These are phyloP conservation scores for Amoebophrya sp. DNA, from an alignment of 169 alveolate species.

Conservation along the genomic window DNA sequence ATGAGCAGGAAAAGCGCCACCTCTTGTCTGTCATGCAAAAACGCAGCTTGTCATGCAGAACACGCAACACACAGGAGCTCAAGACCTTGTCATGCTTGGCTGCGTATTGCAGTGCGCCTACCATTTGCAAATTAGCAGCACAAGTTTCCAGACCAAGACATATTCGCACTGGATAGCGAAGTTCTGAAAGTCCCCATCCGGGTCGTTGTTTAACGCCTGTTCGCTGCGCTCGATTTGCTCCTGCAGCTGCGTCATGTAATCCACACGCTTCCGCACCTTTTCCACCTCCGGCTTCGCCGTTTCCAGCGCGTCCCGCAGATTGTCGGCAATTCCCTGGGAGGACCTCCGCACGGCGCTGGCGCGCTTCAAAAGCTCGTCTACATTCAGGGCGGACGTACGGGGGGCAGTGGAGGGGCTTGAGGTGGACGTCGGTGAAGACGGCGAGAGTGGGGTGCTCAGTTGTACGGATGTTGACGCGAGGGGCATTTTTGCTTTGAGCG, in stretches of 20 bases:
- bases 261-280: not conserved
- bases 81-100: not conserved
- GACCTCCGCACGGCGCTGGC: not conserved
- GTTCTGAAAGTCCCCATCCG: not conserved
- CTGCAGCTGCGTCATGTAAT: not conserved
- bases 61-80: not conserved
- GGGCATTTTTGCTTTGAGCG: not conserved
- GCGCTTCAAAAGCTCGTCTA: not conserved
- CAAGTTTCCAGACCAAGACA: not conserved
- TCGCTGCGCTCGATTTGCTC: not conserved
- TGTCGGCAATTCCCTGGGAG: not conserved
- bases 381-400: no score
- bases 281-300: not conserved
- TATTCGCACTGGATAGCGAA: not conserved
- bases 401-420: no score
- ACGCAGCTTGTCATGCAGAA: no score
- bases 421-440: not conserved
- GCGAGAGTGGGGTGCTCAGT: not conserved
- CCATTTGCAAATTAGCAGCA: not conserved
- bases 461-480: not conserved
- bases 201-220: not conserved
- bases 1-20: no score
- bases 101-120: not conserved
- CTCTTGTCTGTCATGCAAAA: no score
- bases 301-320: not conserved